Conservation (phyloP, 2,329 filamentous ascomycete species). For the Dothistroma pini region DNA sequence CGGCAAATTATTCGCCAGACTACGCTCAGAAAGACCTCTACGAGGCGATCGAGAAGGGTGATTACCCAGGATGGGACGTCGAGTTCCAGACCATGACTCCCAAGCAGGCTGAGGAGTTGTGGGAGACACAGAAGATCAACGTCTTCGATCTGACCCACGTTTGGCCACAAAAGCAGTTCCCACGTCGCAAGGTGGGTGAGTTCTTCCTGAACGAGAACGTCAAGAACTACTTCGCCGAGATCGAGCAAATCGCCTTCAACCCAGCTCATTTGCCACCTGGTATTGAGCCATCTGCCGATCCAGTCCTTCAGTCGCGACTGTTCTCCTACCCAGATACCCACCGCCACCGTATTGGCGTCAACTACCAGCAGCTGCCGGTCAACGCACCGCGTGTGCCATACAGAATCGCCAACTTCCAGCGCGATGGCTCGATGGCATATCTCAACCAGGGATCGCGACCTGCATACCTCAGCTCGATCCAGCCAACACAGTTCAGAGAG, state of each 20-base stretch:
- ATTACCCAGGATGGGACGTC: slow-evolving; percentile 52
- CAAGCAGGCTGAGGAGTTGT: slow-evolving; percentile 50
- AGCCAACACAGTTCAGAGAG: slow-evolving; percentile 49
- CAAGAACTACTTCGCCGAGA: slow-evolving; percentile 62
- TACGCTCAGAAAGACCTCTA: slow-evolving; percentile 53
- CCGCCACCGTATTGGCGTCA: slow-evolving; percentile 54
- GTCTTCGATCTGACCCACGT: slow-evolving; percentile 54
- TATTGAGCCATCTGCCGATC: slow-evolving; percentile 66
- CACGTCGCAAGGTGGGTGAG: slow-evolving; percentile 52
- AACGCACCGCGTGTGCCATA: slow-evolving; percentile 55
- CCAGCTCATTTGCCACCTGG: slow-evolving; percentile 65
- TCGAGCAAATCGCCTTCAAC: slow-evolving; percentile 67
- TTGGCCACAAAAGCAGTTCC: slow-evolving; percentile 53
- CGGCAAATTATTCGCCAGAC: slow-evolving; percentile 49
- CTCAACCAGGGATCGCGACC: slow-evolving; percentile 61
- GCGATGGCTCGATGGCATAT: slow-evolving; percentile 68
- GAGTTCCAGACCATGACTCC: slow-evolving; percentile 51
- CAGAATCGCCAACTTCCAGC: slow-evolving; percentile 61
- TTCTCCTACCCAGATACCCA: slow-evolving; percentile 69
- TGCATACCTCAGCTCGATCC: slow-evolving; percentile 54
- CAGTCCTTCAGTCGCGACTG: slow-evolving; percentile 64
- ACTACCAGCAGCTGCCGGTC: slow-evolving; percentile 58
- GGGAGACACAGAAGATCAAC: slow-evolving; percentile 54
- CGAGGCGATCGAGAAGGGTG: slow-evolving; percentile 51
- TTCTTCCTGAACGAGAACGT: slow-evolving; percentile 53